phyloP scores from a whole-genome alignment of 2,329 filamentous ascomycete genomes.

The Rachicladosporium sp. region DNA sequence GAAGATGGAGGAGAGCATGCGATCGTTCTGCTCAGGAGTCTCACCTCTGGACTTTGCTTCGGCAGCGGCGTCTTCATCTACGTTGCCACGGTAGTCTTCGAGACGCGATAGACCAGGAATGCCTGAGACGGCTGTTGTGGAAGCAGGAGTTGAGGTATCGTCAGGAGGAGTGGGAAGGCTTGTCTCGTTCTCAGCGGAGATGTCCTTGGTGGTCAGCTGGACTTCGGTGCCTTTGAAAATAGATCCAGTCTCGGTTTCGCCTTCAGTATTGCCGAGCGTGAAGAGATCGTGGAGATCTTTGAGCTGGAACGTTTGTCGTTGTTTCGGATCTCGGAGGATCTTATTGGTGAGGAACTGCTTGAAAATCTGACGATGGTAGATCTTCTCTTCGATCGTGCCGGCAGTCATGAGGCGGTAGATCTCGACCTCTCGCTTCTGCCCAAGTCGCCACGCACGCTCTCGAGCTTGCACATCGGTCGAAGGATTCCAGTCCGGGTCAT shows the following conservation, averaged over 20 bases:
- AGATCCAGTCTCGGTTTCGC: conserved; percentile 68
- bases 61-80: conserved; percentile 14
- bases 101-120: conserved; percentile 27
- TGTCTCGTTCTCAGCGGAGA: conserved; percentile 15
- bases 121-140: neutral
- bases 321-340: conserved; percentile 85
- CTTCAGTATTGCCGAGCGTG: conserved; percentile 57
- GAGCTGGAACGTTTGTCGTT: conserved; percentile 80
- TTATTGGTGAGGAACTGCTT: conserved; percentile 98
- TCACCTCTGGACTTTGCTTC: conserved; percentile 6
- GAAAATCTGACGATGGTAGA: conserved; percentile 96
- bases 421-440: conserved; percentile 87
- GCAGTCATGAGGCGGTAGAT: conserved; percentile 98
- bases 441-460: conserved; percentile 88
- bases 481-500: conserved; percentile 97
- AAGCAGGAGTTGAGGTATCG: conserved; percentile 7
- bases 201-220: conserved; percentile 34
- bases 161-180: conserved; percentile 17
- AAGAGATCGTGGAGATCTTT: conserved; percentile 89
- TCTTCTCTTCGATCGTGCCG: conserved; percentile 97
- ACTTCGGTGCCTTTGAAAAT: conserved; percentile 84
- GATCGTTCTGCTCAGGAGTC: conserved; percentile 44
- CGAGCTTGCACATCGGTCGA: conserved; percentile 92
- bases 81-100: conserved; percentile 29
- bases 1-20: conserved; percentile 82